These are phyloP conservation scores for Glomus cerebriforme DNA, from an alignment of 192 early-diverging fungal genomes.

Conservation along the genomic window DNA sequence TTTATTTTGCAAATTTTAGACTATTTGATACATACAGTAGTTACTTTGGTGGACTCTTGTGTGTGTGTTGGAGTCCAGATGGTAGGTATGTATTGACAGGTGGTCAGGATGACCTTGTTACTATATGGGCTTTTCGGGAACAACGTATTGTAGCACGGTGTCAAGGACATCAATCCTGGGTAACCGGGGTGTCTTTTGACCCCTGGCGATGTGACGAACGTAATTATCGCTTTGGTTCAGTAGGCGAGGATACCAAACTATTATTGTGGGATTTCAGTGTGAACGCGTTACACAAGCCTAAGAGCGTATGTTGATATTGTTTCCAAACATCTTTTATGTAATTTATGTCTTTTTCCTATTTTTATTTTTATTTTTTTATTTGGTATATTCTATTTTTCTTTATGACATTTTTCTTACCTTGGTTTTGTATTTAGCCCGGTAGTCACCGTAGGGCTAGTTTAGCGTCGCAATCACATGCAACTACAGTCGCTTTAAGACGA, in stretches of 20 bases:
- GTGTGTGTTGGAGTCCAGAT: conserved; percentile 90
- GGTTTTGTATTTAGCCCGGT: conserved; percentile 22
- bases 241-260: conserved; percentile 86
- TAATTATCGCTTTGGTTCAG: conserved; percentile 84
- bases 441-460: conserved; percentile 42
- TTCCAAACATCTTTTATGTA: background rate
- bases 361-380: conserved; percentile 18
- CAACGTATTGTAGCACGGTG: conserved; percentile 81
- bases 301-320: conserved; percentile 49
- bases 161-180: conserved; percentile 92
- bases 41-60: conserved; percentile 88
- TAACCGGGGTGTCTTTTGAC: conserved; percentile 84
- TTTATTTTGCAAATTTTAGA: conserved; percentile 28
- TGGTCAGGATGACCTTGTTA: conserved; percentile 91
- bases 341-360: background rate
- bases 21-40: conserved; percentile 74
- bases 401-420: background rate
- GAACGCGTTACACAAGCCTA: conserved; percentile 72
- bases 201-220: conserved; percentile 73
- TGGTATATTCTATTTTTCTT: background rate
- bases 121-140: conserved; percentile 83
- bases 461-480: conserved; percentile 36
- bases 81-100: conserved; percentile 82
- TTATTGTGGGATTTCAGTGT: conserved; percentile 95
- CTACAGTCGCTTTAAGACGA: conserved; percentile 20